phyloP scores from a whole-genome alignment of 1,284 basidiomycete species.

The Irpex sp. region DNA sequence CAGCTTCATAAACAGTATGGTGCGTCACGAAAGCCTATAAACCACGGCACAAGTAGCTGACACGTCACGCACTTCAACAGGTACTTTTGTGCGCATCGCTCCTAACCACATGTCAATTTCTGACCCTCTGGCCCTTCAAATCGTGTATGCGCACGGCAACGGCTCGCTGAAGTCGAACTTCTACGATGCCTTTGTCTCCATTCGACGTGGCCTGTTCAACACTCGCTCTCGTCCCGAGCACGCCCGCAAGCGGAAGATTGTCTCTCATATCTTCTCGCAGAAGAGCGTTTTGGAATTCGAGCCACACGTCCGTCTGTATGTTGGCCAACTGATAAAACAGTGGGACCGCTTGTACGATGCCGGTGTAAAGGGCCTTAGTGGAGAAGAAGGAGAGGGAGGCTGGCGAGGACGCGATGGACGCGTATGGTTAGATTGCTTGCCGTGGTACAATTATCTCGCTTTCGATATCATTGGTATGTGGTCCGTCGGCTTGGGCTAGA shows the following conservation, averaged over 20 bases:
- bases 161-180: slow-evolving; percentile 76
- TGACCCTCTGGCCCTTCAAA: slow-evolving; percentile 71
- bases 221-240: slow-evolving; percentile 81
- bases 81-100: slow-evolving; percentile 79
- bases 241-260: slow-evolving; percentile 85
- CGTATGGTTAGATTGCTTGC: slow-evolving; percentile 72
- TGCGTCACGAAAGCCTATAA: slow-evolving; percentile 25
- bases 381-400: slow-evolving; percentile 61
- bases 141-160: slow-evolving; percentile 79
- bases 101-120: slow-evolving; percentile 86
- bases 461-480: slow-evolving; percentile 77
- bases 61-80: slow-evolving; percentile 32
- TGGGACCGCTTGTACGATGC: slow-evolving; percentile 75
- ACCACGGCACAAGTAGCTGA: neutral
- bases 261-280: slow-evolving; percentile 85
- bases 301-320: slow-evolving; percentile 66
- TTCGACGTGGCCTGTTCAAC: slow-evolving; percentile 79
- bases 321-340: slow-evolving; percentile 61
- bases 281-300: slow-evolving; percentile 83
- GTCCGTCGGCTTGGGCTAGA: neutral
- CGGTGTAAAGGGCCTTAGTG: slow-evolving; percentile 51
- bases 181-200: slow-evolving; percentile 71
- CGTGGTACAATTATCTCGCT: slow-evolving; percentile 80
- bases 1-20: slow-evolving; percentile 76
- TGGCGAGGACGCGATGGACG: slow-evolving; percentile 60